phyloP scores from a whole-genome alignment of 805 yeast genomes.

The Pichia cephalocereana region DNA sequence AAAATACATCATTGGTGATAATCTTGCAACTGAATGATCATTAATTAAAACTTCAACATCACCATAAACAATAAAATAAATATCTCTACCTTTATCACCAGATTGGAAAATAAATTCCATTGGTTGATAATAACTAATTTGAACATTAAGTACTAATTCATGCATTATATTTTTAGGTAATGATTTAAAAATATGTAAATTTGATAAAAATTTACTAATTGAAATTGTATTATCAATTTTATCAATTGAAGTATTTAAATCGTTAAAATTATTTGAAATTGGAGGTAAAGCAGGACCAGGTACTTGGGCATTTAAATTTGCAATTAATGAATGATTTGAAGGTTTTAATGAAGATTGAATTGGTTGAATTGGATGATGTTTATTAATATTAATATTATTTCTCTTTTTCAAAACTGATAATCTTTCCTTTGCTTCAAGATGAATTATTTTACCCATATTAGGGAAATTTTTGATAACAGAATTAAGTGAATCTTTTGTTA shows the following conservation, averaged over 20 bases:
- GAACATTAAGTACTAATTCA: conserved; percentile 54
- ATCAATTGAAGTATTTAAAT: conserved; percentile 14
- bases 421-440: conserved; percentile 76
- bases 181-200: conserved; percentile 48
- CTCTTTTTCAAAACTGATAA: conserved; percentile 62
- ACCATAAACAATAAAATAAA: conserved; percentile 59
- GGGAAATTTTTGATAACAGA: conserved; percentile 57
- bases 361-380: background rate
- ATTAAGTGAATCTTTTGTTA: conserved; percentile 55
- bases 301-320: conserved; percentile 24
- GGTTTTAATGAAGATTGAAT: background rate
- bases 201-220: conserved; percentile 48
- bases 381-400: conserved; percentile 15
- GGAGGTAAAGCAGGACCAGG: conserved; percentile 37
- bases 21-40: conserved; percentile 41
- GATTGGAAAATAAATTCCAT: conserved; percentile 53
- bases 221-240: conserved; percentile 43
- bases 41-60: conserved; percentile 56
- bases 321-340: conserved; percentile 21
- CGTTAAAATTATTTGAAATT: background rate
- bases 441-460: conserved; percentile 51
- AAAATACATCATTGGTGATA: conserved; percentile 56
- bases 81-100: conserved; percentile 53
- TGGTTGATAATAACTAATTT: conserved; percentile 42
- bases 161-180: conserved; percentile 54